A percentile compares a stretch with the other conserved stretches of the same genome.
Conservation (phyloP, 208 protist genomes). For the Eutreptiella sp. region DNA sequence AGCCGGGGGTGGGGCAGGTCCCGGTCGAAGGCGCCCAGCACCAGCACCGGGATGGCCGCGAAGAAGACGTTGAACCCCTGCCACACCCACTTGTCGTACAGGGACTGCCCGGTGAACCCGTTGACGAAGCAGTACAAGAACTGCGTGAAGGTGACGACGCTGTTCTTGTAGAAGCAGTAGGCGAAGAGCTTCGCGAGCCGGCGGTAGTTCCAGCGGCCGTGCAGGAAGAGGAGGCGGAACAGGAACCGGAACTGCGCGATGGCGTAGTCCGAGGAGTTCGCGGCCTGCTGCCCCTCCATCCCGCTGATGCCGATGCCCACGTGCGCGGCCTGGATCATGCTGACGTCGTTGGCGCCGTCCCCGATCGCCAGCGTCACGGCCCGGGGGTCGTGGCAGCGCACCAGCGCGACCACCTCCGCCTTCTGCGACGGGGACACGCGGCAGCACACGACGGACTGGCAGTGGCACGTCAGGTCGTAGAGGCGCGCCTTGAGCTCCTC, state of each 20-base stretch:
- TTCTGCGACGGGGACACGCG: conserved; percentile 59
- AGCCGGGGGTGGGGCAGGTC: conserved; percentile 35
- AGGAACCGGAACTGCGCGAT: conserved; percentile 56
- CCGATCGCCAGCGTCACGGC: conserved; percentile 42
- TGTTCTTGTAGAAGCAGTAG: conserved; percentile 83
- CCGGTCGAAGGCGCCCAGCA: conserved; percentile 60
- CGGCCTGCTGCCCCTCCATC: conserved; percentile 60
- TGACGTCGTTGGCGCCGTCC: conserved; percentile 59
- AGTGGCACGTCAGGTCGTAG: not conserved
- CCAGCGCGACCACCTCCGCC: conserved; percentile 41
- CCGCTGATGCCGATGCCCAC: conserved; percentile 62
- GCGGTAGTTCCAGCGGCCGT: conserved; percentile 63
- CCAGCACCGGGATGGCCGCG: conserved; percentile 61
- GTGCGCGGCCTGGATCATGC: conserved; percentile 57
- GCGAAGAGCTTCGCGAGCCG: conserved; percentile 48
- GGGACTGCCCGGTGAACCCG: conserved; percentile 46
- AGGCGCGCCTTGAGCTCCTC: not conserved
- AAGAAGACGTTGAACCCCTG: conserved; percentile 64
- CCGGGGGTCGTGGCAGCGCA: conserved; percentile 33
- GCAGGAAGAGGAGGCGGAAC: conserved; percentile 55
- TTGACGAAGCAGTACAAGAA: conserved; percentile 51
- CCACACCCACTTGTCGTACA: conserved; percentile 30
- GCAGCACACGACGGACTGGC: conserved; percentile 48
- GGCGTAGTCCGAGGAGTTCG: conserved; percentile 47
- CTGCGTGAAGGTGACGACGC: conserved; percentile 43